Base-by-base conservation (phyloP, 345 rosid species). In the Luvunga scandens region DNA sequence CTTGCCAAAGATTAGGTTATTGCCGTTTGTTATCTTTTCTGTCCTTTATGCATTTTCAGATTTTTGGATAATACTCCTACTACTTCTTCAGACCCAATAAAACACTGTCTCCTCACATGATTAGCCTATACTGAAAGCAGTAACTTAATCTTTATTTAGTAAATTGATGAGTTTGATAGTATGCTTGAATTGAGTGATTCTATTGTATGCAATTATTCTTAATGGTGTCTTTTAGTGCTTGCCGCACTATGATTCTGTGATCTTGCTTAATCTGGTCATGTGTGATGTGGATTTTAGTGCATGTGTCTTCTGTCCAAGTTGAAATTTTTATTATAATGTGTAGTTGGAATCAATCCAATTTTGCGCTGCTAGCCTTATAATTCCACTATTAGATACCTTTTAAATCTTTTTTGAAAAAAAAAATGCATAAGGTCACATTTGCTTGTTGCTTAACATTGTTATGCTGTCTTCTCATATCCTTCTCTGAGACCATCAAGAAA, bases 151-250 rank as follows among this genome's bases (percentile, higher is more conserved):
- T 45, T 4, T 25, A 30, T 12, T 59, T 6, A 42, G 9, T 9
- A 36, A 72, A 55, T 18, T 18, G 57, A 53, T 14, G 30, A 33
- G 12, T 73, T 25, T 61, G 7, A 38, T 25, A 13, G 66, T 42
- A 42, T 31, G 45, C 55, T 71, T 75, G 30, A 63, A 70, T 75
- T 73, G 73, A 24, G 57, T 75, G 42, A 50, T 24, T 72, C 69
- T 42, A 27, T 62, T 12, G 14, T 45, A n/a, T 12, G 30, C 36
- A 59, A 4, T 57, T 78, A 19, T 63, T 63, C 34, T 73, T 75
- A 30, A 39, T n/a, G n/a, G 12, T 77, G 79, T 36, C 77, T 76
- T 59, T n/a, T 30, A 42, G 16, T 73, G 22, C 42, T 65, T 76
- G 42, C 48, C 38, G 18, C 59, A n/a, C 10, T 71, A 67, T 45